A percentile compares a stretch with the other conserved stretches of the same genome.
Evolutionary conservation across 2,329 filamentous ascomycete species (phyloP).

Genomic region (Penicillium freii): DNA sequence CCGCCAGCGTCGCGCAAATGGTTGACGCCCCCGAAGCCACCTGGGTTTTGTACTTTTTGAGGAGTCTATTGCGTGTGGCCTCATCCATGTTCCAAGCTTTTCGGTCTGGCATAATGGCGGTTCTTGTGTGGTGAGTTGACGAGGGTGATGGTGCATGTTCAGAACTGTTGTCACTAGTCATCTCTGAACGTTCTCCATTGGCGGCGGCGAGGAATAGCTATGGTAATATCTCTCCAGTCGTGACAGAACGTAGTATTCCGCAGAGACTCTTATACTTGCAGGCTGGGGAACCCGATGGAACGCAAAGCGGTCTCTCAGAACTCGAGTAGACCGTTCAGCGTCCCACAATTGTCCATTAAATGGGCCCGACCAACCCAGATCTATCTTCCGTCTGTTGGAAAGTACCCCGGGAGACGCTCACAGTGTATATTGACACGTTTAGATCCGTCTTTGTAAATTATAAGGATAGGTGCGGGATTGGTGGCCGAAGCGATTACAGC

Average conservation of each 20-base stretch:
- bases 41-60: constrained; percentile 49
- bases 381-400: neutral
- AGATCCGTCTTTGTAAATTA: neutral
- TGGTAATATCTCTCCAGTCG: constrained; percentile 7
- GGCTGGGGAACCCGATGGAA: constrained; percentile 52
- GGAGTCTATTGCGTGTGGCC: constrained; percentile 42
- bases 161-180: constrained; percentile 40
- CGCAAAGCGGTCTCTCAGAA: constrained; percentile 52
- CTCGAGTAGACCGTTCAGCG: constrained; percentile 50
- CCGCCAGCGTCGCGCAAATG: constrained; percentile 45
- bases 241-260: neutral
- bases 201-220: neutral
- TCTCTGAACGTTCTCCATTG: constrained; percentile 36
- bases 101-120: constrained; percentile 32
- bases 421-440: neutral
- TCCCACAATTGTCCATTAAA: constrained; percentile 50
- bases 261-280: constrained; percentile 18
- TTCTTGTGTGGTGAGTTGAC: constrained; percentile 34
- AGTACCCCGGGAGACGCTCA: neutral
- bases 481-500: constrained; percentile 2
- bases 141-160: constrained; percentile 43
- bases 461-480: neutral
- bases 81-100: constrained; percentile 40
- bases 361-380: constrained; percentile 21
- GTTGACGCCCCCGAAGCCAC: constrained; percentile 47